Percentiles rank a stretch among this genome's conserved stretches.
phyloP scores from a whole-genome alignment of 371 early-diverging fungal genomes.

The Coemansia sp. region DNA sequence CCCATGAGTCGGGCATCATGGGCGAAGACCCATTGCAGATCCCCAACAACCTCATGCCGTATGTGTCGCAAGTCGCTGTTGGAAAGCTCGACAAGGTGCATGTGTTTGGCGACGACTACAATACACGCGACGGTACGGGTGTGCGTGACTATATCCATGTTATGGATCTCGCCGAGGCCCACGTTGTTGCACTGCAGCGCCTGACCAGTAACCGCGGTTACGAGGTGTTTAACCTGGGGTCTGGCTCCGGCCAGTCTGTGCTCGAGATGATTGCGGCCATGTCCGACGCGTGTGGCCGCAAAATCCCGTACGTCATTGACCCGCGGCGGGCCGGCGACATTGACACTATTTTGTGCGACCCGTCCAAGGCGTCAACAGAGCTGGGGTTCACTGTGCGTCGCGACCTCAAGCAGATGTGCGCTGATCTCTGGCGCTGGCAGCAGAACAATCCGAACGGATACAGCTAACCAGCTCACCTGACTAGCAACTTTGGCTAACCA shows the following conservation, averaged over 20 bases:
- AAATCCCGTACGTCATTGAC: constrained; percentile 65
- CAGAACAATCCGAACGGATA: constrained; percentile 69
- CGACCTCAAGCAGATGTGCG: constrained; percentile 72
- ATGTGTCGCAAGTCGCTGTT: constrained; percentile 75
- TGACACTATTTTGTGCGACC: constrained; percentile 77
- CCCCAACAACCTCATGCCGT: constrained; percentile 90
- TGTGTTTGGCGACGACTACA: constrained; percentile 83
- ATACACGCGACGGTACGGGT: constrained; percentile 85
- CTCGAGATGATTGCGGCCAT: constrained; percentile 81
- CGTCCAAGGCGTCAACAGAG: constrained; percentile 66
- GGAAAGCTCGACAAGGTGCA: constrained; percentile 71
- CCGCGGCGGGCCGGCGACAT: constrained; percentile 83
- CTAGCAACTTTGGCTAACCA: too few relatives aligned
- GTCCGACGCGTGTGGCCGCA: constrained; percentile 64
- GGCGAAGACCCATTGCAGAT: constrained; percentile 83
- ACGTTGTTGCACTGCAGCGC: constrained; percentile 74
- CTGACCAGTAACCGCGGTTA: constrained; percentile 49
- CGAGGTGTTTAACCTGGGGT: constrained; percentile 81
- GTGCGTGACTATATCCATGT: constrained; percentile 91
- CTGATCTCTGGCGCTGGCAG: constrained; percentile 85
- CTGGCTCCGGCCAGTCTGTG: constrained; percentile 83
- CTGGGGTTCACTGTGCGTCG: constrained; percentile 74
- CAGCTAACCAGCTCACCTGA: not conserved
- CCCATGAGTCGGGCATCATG: constrained; percentile 81
- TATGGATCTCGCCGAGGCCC: constrained; percentile 82